phyloP scores from a whole-genome alignment of 306 rosid species.

The Dryas octopetala region DNA sequence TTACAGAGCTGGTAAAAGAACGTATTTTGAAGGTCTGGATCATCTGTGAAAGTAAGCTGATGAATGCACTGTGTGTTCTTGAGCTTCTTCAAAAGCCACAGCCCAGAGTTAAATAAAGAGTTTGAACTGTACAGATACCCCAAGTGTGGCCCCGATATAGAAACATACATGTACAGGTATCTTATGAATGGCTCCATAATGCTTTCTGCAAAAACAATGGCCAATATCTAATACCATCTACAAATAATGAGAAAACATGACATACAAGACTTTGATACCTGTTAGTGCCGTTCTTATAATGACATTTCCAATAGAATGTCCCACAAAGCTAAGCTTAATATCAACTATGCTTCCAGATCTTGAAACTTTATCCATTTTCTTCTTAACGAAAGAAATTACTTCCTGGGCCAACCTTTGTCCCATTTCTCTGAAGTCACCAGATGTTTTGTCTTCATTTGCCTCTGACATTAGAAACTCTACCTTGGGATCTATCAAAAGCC shows the following conservation, averaged over 20 bases:
- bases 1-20: slow-evolving; percentile 78
- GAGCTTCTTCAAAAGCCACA: slow-evolving; percentile 91
- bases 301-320: slow-evolving; percentile 95
- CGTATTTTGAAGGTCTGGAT: slow-evolving; percentile 81
- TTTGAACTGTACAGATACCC: slow-evolving; percentile 97
- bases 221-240: slow-evolving; percentile 32
- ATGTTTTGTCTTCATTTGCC: slow-evolving; percentile 86
- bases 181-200: slow-evolving; percentile 78
- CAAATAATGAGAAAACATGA: slow-evolving; percentile 19
- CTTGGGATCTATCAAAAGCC: slow-evolving; percentile 88
- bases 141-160: slow-evolving; percentile 95
- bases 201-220: slow-evolving; percentile 60
- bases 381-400: slow-evolving; percentile 70
- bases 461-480: slow-evolving; percentile 88
- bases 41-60: slow-evolving; percentile 93
- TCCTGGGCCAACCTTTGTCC: slow-evolving; percentile 89
- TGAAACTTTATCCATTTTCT: slow-evolving; percentile 73
- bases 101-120: slow-evolving; percentile 86
- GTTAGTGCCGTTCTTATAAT: slow-evolving; percentile 88
- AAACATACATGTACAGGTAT: slow-evolving; percentile 70
- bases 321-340: slow-evolving; percentile 86
- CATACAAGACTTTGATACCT: slow-evolving; percentile 44
- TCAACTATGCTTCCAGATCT: slow-evolving; percentile 58
- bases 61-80: slow-evolving; percentile 87
- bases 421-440: slow-evolving; percentile 94